Evolutionary conservation across 257 asterid species (phyloP).

Genomic region (Fraxinus americana): DNA sequence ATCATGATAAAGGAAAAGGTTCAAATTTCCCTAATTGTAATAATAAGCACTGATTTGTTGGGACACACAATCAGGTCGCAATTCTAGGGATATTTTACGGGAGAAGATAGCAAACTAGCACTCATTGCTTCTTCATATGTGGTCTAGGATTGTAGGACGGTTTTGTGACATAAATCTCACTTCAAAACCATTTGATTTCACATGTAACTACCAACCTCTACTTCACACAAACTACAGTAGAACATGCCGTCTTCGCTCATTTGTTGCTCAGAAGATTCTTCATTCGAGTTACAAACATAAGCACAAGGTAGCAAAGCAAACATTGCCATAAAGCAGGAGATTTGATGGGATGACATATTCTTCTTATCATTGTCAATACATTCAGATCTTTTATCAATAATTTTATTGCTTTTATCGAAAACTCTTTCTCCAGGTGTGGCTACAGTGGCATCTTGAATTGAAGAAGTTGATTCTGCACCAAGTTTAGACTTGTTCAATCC

Average conservation of each 20-base stretch:
- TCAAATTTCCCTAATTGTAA: not conserved
- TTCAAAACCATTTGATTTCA: not conserved
- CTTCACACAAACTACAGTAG: conserved; percentile 98
- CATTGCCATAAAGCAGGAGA: conserved; percentile 35
- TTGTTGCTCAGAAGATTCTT: conserved; percentile 68
- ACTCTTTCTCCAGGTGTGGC: conserved; percentile 43
- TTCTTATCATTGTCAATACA: conserved; percentile 38
- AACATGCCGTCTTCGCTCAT: conserved; percentile 95
- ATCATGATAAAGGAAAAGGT: not conserved
- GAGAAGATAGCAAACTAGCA: no score
- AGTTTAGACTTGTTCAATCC: conserved; percentile 46
- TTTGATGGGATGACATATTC: conserved; percentile 28
- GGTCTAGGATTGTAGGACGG: no score
- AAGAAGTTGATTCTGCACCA: conserved; percentile 65
- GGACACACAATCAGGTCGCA: not conserved
- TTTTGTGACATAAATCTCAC: not conserved
- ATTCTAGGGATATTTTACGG: not conserved
- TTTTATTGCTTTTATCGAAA: conserved; percentile 37
- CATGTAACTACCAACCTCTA: conserved; percentile 62
- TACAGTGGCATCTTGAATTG: conserved; percentile 53
- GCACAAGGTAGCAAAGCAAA: conserved; percentile 72
- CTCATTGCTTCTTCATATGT: no score
- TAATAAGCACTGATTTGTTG: not conserved
- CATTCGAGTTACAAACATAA: conserved; percentile 46
- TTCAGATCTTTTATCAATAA: conserved; percentile 40